Conservation (phyloP, 2,329 filamentous ascomycete species). For the Penicillium freii region DNA sequence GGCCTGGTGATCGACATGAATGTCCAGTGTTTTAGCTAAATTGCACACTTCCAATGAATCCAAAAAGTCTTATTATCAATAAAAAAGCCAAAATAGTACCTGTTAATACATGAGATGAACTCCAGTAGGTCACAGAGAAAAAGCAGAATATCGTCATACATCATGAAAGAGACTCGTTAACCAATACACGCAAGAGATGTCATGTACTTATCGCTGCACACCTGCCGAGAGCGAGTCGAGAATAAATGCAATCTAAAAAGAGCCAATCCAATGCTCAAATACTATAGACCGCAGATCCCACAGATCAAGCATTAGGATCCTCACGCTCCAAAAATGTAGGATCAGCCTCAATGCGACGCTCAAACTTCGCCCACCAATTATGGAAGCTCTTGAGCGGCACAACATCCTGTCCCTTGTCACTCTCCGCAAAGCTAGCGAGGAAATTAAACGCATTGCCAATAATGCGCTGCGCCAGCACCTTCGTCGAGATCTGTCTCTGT, state of each 20-base stretch:
- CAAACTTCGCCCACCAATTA: slow-evolving; percentile 98
- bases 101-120: neutral
- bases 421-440: slow-evolving; percentile 77
- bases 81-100: neutral
- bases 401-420: slow-evolving; percentile 69
- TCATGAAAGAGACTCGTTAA: slow-evolving; percentile 13
- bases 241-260: slow-evolving; percentile 1
- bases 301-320: slow-evolving; percentile 42
- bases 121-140: slow-evolving; percentile 1
- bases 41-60: too few relatives aligned
- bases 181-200: slow-evolving; percentile 7
- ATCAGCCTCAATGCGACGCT: slow-evolving; percentile 78
- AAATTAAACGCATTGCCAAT: slow-evolving; percentile 98
- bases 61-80: neutral
- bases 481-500: slow-evolving; percentile 58
- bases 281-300: neutral
- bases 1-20: too few relatives aligned
- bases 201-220: slow-evolving; percentile 6
- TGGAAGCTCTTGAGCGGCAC: slow-evolving; percentile 94
- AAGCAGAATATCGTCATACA: slow-evolving; percentile 6
- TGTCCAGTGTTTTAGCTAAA: too few relatives aligned
- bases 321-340: slow-evolving; percentile 82
- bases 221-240: neutral
- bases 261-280: neutral
- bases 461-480: slow-evolving; percentile 83